phyloP scores from a whole-genome alignment of 2,329 filamentous ascomycete species.

The Trichoderma sp. region DNA sequence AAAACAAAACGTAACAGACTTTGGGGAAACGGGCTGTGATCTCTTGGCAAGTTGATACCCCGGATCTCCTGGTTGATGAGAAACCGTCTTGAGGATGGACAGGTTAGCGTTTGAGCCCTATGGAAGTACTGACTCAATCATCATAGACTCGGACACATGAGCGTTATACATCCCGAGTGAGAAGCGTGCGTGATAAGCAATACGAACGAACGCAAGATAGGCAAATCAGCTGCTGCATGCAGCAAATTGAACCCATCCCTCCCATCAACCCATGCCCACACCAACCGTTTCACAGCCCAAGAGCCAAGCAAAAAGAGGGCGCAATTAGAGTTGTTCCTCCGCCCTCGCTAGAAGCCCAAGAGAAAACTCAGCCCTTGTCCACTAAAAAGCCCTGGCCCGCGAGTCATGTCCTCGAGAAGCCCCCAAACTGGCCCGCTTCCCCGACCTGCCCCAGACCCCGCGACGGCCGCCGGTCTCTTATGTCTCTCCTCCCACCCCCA shows the following conservation, averaged over 20 bases:
- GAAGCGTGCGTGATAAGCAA: not conserved
- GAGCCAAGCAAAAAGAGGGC: conserved; percentile 6
- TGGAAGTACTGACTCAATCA: not conserved
- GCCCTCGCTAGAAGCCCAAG: conserved; percentile 11
- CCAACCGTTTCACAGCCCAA: not conserved
- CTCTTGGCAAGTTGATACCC: not conserved
- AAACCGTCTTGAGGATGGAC: not conserved
- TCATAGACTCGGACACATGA: not conserved
- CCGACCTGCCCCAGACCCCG: conserved; percentile 15
- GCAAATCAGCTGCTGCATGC: not conserved
- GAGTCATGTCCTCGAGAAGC: conserved; percentile 2
- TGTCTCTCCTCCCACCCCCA: not conserved
- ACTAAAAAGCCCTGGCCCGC: not conserved
- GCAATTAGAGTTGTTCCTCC: conserved; percentile 11
- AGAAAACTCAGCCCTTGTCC: not conserved
- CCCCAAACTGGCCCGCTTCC: conserved; percentile 5
- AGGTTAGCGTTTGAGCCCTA: not conserved
- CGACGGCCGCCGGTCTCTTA: not conserved
- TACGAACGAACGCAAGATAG: not conserved
- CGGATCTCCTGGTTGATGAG: not conserved
- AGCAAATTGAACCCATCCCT: not conserved
- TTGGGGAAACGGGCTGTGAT: not conserved
- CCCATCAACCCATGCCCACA: not conserved
- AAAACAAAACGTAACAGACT: not conserved
- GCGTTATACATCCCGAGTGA: not conserved